A percentile compares a stretch with the other conserved stretches of the same genome.
These are phyloP conservation scores for Lactifluus subvellereus DNA, from an alignment of 768 basidiomycete genomes.

Conservation along the genomic window DNA sequence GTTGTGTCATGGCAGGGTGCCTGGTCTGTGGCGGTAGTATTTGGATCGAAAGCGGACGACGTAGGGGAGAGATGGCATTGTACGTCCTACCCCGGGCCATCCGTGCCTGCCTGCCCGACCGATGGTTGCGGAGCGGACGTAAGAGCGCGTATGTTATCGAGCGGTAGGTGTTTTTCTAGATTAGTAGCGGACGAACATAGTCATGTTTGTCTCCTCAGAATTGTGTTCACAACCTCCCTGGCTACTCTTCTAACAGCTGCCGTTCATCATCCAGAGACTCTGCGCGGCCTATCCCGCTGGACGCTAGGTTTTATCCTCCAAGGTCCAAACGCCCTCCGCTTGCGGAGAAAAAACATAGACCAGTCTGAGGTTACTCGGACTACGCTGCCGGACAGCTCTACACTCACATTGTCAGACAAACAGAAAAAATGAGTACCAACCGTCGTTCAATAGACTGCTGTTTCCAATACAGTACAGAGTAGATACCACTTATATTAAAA, in stretches of 20 bases:
- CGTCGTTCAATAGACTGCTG: not conserved
- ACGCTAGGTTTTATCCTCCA: conserved; percentile 59
- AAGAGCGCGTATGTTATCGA: conserved; percentile 42
- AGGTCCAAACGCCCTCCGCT: conserved; percentile 50
- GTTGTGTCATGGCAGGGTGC: conserved; percentile 60
- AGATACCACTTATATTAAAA: conserved; percentile 7
- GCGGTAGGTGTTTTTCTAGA: conserved; percentile 38
- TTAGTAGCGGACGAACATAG: not conserved
- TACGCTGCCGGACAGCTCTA: conserved; percentile 13
- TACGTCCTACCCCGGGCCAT: conserved; percentile 73
- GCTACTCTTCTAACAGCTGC: conserved; percentile 60
- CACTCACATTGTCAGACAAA: not conserved
- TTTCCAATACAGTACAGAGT: conserved; percentile 2
- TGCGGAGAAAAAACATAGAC: conserved; percentile 28
- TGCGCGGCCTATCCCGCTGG: conserved; percentile 74
- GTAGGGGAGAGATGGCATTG: conserved; percentile 73
- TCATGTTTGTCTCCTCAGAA: conserved; percentile 32
- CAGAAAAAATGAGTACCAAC: not conserved
- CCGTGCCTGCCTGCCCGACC: conserved; percentile 53
- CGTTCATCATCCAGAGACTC: conserved; percentile 52
- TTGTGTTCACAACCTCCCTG: conserved; percentile 57
- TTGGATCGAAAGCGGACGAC: conserved; percentile 65
- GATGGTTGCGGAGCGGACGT: conserved; percentile 44
- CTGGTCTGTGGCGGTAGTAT: conserved; percentile 70
- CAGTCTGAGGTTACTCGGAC: conserved; percentile 22